A percentile compares a stretch with the other conserved stretches of the same genome.
phyloP scores from a whole-genome alignment of 2,329 filamentous ascomycete genomes.

The Paecilomyces variotii region DNA sequence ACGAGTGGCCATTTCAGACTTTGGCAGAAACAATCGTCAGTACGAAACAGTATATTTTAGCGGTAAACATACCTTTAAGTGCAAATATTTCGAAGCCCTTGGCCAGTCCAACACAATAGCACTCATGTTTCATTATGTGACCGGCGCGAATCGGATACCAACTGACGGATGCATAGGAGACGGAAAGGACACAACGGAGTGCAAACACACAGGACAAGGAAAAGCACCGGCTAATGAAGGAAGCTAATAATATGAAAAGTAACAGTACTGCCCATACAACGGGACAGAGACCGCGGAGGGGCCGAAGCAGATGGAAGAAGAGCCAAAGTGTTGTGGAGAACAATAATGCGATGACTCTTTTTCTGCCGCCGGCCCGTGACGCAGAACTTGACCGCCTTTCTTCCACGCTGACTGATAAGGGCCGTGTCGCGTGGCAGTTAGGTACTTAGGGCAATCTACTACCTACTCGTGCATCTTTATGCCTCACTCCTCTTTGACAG shows the following conservation, averaged over 20 bases:
- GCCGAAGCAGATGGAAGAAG: neutral
- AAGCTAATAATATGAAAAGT: neutral
- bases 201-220: neutral
- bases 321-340: neutral
- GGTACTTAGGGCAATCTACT: too few relatives aligned
- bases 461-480: too few relatives aligned
- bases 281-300: neutral
- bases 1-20: neutral
- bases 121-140: constrained; percentile 26
- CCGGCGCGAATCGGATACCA: constrained; percentile 2
- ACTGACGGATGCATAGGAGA: constrained; percentile 10
- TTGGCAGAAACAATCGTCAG: neutral
- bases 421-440: too few relatives aligned
- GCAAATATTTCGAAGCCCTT: constrained; percentile 20
- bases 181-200: neutral
- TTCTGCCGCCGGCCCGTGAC: neutral
- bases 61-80: constrained; percentile 18
- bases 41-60: neutral
- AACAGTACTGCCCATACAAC: neutral
- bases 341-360: neutral
- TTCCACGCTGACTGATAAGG: neutral
- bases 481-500: too few relatives aligned
- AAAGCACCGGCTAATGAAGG: neutral
- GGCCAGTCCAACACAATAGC: constrained; percentile 23
- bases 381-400: neutral